Evolutionary conservation across 179 eudicot genomes (phyloP), one percentile per base, ranked within the genome.

Genomic region (Silene vulgaris): DNA sequence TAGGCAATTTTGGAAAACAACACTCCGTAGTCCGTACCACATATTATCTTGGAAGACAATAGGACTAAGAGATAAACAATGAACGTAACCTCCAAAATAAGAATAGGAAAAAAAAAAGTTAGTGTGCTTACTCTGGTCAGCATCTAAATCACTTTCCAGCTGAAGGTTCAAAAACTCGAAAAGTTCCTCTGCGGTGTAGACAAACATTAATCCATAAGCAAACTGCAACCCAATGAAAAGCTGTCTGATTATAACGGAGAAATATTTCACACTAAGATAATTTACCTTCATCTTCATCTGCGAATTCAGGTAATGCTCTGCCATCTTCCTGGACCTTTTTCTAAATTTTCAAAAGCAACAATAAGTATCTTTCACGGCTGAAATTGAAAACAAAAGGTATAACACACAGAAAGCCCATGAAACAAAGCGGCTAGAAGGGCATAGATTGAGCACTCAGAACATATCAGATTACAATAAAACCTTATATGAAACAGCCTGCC

Each of bases 241-340:
- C 62, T 30, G 32, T 23, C 29, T 3, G n/a, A n/a, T 54, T 48
- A 32, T 59, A 75, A 0, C n/a, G 62, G 8, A 30, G 9, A 13
- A 0, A n/a, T 59, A 13, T 65, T 37, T 29, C 32, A 13, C 6
- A 70, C 52, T 16, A 8, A 77, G 45, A 45, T 35, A 48, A 79
- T 85, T 86, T 79, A 93, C 97, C 78, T 80, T 93, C 98, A 63
- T 91, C 97, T 1, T 77, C 91, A 65, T 93, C 96, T 8, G 96
- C 97, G 73, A 91, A 93, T 79, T 93, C 98, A 32, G 98, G 98
- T 56, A 86, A 79, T 84, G 82, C 85, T 40, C 75, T 83, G 79
- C 98, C 97, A 80, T 90, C 93, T 85, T 91, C 91, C 76, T 89
- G 86, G 74, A 91, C 86, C 77, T 80, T 90, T 69, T 83, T 90